Base-by-base conservation (phyloP, 2,329 filamentous ascomycete genomes). In the Xylaria sp. region DNA sequence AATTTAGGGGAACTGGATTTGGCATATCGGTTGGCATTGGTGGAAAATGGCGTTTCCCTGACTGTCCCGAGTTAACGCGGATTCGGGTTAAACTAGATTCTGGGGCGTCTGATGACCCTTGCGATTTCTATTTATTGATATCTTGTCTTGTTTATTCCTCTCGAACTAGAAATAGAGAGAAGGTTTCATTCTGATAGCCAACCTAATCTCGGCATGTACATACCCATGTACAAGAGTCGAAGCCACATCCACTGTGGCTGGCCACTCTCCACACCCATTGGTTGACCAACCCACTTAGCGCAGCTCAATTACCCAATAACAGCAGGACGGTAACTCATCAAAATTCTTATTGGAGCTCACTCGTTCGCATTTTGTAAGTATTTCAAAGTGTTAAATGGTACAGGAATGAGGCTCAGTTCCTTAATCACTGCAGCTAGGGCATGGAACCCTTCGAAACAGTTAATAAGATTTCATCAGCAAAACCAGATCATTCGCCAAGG, bases 321-420 rank as follows among this genome's bases (percentile, higher is more conserved):
- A 50, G 61, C 23, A 50, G 25, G 53, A 41, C 30, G 12, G 53
- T 58, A 58, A 58, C 32, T 23, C 28, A 65, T 46, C 63, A 61
- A 65, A 65, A 61, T 60, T 65, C 63, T 65, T 48, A 64, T 59
- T 64, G 53, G 53, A 23, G 13, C 39, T 32, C 30, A n/a, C 18
- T 56, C 10, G 39, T n/a, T 43, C 53, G 53, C 45, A 30, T 59
- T 52, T 43, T 53, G 32, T n/a, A n/a, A n/a, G n/a, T 30, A 48
- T 43, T 56, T 20, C 10, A 7, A 8, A 20, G 34, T 18, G 15
- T 43, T 8, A n/a, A 23, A 25, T 13, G n/a, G n/a, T 13, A 6
- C 13, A 23, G 58, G 53, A 34, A 69, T 70, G 67, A 70, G 58
- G 41, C 28, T 63, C 30, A 13, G 45, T 23, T 55, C 56, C 32